Evolutionary conservation across 305 asterid genomes (phyloP).

Genomic region (Petunia hybrid): DNA sequence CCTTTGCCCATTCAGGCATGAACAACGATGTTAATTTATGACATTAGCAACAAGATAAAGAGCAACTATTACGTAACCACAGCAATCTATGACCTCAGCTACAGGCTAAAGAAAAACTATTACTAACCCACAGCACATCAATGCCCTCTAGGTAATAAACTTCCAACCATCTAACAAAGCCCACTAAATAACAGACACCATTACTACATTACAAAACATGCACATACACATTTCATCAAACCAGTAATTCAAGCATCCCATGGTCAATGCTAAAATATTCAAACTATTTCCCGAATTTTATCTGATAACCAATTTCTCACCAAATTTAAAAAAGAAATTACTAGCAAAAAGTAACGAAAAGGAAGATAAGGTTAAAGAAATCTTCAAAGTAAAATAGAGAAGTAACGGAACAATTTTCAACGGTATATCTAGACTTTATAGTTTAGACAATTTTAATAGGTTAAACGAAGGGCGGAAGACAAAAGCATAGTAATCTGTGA

Average conservation of each 20-base stretch:
- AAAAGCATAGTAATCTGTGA: background rate
- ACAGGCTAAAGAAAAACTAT: background rate
- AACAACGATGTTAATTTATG: background rate
- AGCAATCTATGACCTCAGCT: background rate
- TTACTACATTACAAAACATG: background rate
- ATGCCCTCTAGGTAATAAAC: background rate
- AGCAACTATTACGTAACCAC: background rate
- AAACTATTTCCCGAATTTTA: background rate
- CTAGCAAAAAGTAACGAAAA: background rate
- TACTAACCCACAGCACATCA: background rate
- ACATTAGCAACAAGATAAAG: background rate
- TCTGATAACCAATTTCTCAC: conserved; percentile 17
- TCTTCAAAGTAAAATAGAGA: conserved; percentile 8
- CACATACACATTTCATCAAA: background rate
- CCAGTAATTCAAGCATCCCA: conserved; percentile 4
- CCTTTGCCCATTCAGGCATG: background rate
- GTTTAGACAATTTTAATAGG: background rate
- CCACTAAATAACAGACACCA: too few relatives aligned
- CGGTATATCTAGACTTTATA: background rate
- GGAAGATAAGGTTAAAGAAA: background rate
- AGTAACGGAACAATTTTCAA: conserved; percentile 6
- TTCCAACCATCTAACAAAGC: background rate
- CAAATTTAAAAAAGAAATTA: background rate
- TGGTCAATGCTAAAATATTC: background rate
- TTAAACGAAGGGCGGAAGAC: background rate